Evolutionary conservation across 148 eudicot genomes (phyloP).

Genomic region (Dianthus caryophyllus): DNA sequence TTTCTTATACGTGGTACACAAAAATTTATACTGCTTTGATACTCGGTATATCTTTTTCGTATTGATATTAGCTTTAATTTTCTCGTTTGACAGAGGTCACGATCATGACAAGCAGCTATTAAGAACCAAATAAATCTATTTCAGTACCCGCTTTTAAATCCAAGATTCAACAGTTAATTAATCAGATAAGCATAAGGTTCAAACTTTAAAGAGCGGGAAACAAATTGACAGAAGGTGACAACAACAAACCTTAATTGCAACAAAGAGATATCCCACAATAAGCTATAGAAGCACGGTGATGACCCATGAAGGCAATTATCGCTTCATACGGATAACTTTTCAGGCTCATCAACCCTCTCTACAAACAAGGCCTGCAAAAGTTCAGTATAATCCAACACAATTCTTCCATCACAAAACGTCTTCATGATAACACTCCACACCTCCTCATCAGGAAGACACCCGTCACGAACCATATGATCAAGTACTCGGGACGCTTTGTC

Average conservation of each 20-base stretch:
- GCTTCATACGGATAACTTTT: conserved; percentile 6
- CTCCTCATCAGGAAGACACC: conserved; percentile 67
- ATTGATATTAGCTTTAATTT: neutral
- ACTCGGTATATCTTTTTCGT: neutral
- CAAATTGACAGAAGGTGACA: neutral
- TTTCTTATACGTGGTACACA: no score
- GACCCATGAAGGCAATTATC: neutral
- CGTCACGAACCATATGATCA: conserved; percentile 80
- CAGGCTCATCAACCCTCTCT: conserved; percentile 21
- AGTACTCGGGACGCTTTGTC: conserved; percentile 55
- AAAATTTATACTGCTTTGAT: no score
- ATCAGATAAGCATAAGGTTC: neutral
- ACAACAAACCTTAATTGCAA: conserved; percentile 17
- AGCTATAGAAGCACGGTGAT: neutral
- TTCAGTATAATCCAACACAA: conserved; percentile 47
- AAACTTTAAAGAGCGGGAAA: neutral
- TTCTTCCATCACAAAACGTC: conserved; percentile 52
- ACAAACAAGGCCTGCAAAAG: conserved; percentile 29
- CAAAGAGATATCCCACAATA: neutral
- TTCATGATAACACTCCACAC: conserved; percentile 50
- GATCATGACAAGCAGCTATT: no score
- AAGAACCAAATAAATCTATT: no score
- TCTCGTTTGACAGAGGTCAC: no score
- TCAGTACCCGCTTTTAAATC: neutral
- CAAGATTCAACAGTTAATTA: neutral